phyloP scores from a whole-genome alignment of 768 basidiomycete genomes.

The Mycena rosella region DNA sequence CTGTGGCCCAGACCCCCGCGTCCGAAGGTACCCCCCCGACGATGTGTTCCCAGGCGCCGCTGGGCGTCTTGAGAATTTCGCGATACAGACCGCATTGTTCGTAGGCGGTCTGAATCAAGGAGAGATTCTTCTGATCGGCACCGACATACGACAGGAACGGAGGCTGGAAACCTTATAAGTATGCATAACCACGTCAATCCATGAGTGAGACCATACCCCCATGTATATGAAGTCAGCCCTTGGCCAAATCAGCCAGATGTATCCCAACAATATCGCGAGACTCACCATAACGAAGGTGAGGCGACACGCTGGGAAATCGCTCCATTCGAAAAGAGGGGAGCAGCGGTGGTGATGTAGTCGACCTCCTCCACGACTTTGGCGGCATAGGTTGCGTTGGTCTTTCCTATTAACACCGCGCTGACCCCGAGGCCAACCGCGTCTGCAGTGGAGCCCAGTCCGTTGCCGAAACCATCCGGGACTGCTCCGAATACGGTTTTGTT shows the following conservation, averaged over 20 bases:
- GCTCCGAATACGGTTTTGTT: slow-evolving; percentile 52
- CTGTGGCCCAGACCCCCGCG: slow-evolving; percentile 39
- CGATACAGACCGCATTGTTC: slow-evolving; percentile 57
- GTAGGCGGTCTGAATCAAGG: slow-evolving; percentile 55
- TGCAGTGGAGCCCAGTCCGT: slow-evolving; percentile 57
- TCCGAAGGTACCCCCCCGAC: slow-evolving; percentile 37
- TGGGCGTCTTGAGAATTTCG: slow-evolving; percentile 41
- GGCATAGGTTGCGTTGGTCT: slow-evolving; percentile 48
- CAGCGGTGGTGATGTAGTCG: slow-evolving; percentile 48
- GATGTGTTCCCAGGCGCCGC: slow-evolving; percentile 55
- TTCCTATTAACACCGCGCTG: slow-evolving; percentile 57
- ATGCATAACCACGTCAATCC: too few species aligned
- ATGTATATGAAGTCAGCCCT: slow-evolving; percentile 58
- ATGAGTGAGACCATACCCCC: too few species aligned
- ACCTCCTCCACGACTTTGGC: slow-evolving; percentile 48
- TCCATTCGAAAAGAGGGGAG: slow-evolving; percentile 56
- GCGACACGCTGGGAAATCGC: slow-evolving; percentile 60
- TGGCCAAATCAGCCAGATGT: not conserved
- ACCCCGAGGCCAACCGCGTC: slow-evolving; percentile 65
- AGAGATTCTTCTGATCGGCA: slow-evolving; percentile 47
- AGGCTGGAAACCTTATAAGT: too few species aligned
- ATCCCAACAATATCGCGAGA: not conserved
- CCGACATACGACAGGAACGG: slow-evolving; percentile 60
- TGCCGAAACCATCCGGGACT: slow-evolving; percentile 48
- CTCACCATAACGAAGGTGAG: slow-evolving; percentile 58